Evolutionary conservation across 768 basidiomycete genomes (phyloP), one percentile per base, ranked within the genome.

Genomic region (Rhodotorula kratochvilovae): DNA sequence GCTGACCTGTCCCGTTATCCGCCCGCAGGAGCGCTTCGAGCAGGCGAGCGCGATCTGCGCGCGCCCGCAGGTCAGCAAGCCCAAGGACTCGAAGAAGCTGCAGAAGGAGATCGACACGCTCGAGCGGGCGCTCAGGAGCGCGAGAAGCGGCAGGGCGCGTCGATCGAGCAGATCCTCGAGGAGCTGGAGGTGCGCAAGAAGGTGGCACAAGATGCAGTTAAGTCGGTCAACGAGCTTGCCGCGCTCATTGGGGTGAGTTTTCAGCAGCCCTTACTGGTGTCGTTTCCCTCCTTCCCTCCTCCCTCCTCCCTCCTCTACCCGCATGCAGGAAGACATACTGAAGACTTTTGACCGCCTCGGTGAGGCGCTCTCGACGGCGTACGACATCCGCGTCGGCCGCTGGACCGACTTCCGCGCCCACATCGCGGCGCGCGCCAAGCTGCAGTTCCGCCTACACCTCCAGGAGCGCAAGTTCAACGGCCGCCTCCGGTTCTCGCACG

Each of bases 341-440:
- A 50, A 25, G 27, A 8, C 43, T 10, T 17, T 55, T 46, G 51
- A 21, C 27, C 21, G 53, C 57, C 10, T 65, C 46, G 7, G 39
- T 39, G 66, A 94, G 91, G 84, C 85, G 35, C 83, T 95, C 59
- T 86, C 84, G 74, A 79, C 83, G 11, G 89, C 92, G 0, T 83
- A 93, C 50, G 80, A 85, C 31, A 78, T 83, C 23, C 90, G 94
- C 31, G 80, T 89, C 65, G 79, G 82, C 27, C 86, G 86, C 76
- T 97, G 95, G 94, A 86, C 90, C 66, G 87, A 90, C 66, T 94
- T 94, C 83, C 86, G 94, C 62, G 85, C 87, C 17, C 89, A 91
- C 77, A 93, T 93, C 73, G 89, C 92, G n/a, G 83, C 92, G 39
- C 87, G 91, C 25, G 90, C 86, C 88, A 90, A 75, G 58, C 78